Base-by-base conservation (phyloP, 2,329 filamentous ascomycete genomes). In the Xylaria sp. region DNA sequence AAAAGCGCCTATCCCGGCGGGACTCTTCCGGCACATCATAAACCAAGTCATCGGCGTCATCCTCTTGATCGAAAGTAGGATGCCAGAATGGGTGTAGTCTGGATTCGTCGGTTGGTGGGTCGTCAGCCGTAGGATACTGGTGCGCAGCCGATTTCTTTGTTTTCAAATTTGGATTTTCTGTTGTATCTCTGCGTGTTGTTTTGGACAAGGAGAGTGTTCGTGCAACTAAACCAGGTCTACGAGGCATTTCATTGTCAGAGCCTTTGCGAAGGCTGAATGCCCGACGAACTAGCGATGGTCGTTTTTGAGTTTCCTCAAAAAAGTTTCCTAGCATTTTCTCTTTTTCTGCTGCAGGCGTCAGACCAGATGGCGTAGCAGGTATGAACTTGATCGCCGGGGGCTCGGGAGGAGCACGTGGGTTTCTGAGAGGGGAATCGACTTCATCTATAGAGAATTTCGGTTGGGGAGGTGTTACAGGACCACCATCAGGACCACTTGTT, bases 11-110 rank as follows among this genome's bases (percentile, higher is more conserved):
- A 12, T 81, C 79, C 34, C 80, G 75, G 9, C 80, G 70, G 41
- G 60, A 70, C 15, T 76, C 80, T 13, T 81, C 79, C 0, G 80
- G 74, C 50, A 74, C 65, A 13, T 77, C 76, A 43, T 74, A 72
- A 15, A 73, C 72, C 30, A 67, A 74, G 53, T 78, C 74, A 32
- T 77, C 74, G 8, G 72, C 72, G 2, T 76, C 76, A 13, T 70
- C 60, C 3, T 77, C 76, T 46, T 77, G 73, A 25, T 82, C 79
- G 1, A 78, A 83, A 15, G 84, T 78, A n/a, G 88, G 88, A 7
- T 85, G 82, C 88, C 88, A 90, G 73, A 86, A 85, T 0, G 88
- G 87, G 75, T 90, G 88, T 15, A 90, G 77, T 70, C 83, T 87
- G 55, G 82, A 81, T 45, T 83, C 83, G 53, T 90, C 87, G 1